A percentile compares a stretch with the other conserved stretches of the same genome.
phyloP scores from a whole-genome alignment of 78 protist genomes.

The Dictyostelium discoideum region dicty_2.7 NC_007088.5:2108501-2109000 shows the following conservation, averaged over 20 bases:
- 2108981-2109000: not conserved
- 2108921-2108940: not conserved
- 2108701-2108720: not conserved
- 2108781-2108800: constrained; percentile 62
- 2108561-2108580: not conserved
- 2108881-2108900: not conserved
- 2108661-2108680: not conserved
- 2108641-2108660: not conserved
- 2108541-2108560: not conserved
- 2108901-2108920: not conserved
- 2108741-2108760: constrained; percentile 82
- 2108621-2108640: not conserved
- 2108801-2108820: constrained; percentile 47
- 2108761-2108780: constrained; percentile 63
- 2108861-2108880: not conserved
- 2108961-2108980: not conserved
- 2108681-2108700: not conserved
- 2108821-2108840: constrained; percentile 53
- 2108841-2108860: constrained; percentile 45
- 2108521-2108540: not conserved
- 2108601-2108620: too few species aligned
- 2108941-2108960: too few species aligned
- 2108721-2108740: constrained; percentile 36
- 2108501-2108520: not conserved
- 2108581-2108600: too few species aligned